Percentiles rank a stretch among this genome's conserved stretches.
phyloP scores from a whole-genome alignment of 257 asterid genomes.

The Penstemon newberryi region DNA sequence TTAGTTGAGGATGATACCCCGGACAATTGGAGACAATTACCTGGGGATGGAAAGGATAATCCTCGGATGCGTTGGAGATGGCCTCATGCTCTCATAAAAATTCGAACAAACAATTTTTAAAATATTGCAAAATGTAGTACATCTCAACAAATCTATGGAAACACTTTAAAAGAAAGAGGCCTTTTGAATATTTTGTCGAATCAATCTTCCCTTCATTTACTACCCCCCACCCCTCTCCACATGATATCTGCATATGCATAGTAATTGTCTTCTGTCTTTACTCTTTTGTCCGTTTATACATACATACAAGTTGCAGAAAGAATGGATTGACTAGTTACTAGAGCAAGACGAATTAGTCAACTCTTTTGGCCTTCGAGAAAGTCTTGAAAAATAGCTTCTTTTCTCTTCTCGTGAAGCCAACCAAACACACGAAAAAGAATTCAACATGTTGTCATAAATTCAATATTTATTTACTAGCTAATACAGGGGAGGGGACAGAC shows the following conservation, averaged over 20 bases:
- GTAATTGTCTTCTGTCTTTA: conserved; percentile 4
- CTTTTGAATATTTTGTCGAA: too few species aligned
- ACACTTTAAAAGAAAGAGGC: too few species aligned
- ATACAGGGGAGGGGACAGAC: not conserved
- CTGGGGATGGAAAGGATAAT: too few species aligned
- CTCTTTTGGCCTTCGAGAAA: conserved; percentile 32
- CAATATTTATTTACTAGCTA: conserved; percentile 8
- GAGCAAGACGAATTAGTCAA: conserved; percentile 39
- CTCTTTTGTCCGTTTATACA: not conserved
- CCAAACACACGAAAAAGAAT: conserved; percentile 33
- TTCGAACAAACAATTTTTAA: too few species aligned
- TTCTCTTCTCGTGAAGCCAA: conserved; percentile 56
- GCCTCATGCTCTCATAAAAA: too few species aligned
- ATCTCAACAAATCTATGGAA: too few species aligned
- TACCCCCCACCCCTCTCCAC: not conserved
- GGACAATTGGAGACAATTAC: too few species aligned
- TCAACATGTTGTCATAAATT: conserved; percentile 9
- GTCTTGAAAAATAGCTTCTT: conserved; percentile 21
- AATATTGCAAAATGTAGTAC: too few species aligned
- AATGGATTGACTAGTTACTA: conserved; percentile 22
- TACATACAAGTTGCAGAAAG: conserved; percentile 39
- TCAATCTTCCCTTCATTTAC: not conserved
- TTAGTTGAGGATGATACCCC: too few species aligned
- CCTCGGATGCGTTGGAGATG: too few species aligned
- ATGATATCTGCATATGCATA: conserved; percentile 17